Evolutionary conservation across 2,329 filamentous ascomycete genomes (phyloP).

Genomic region (Fusarium sp.): DNA sequence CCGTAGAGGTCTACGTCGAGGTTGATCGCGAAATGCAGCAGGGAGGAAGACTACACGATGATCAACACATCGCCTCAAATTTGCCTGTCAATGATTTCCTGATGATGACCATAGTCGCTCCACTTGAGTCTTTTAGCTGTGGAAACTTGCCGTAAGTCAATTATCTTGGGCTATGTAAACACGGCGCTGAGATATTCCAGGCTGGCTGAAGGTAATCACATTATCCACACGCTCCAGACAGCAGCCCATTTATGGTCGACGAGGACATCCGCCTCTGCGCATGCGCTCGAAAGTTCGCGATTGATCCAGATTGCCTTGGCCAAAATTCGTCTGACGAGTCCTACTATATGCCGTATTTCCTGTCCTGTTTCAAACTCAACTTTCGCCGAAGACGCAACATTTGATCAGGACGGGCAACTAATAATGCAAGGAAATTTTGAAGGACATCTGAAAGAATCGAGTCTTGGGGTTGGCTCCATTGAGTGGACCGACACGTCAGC

Average conservation of each 20-base stretch:
- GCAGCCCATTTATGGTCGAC: constrained; percentile 13
- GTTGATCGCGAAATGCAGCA: constrained; percentile 27
- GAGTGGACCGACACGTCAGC: background rate
- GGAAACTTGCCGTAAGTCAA: constrained; percentile 26
- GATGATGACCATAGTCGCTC: constrained; percentile 11
- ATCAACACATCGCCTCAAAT: constrained; percentile 4
- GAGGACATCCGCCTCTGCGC: background rate
- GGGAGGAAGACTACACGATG: constrained; percentile 23
- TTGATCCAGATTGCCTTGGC: background rate
- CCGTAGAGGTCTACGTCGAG: constrained; percentile 22
- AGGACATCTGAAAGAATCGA: background rate
- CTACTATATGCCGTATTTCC: background rate
- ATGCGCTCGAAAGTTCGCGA: background rate
- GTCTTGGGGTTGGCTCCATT: background rate
- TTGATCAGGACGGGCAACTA: background rate
- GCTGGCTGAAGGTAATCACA: background rate
- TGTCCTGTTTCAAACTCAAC: background rate
- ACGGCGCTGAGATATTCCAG: background rate
- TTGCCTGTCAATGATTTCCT: constrained; percentile 16
- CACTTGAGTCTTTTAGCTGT: constrained; percentile 22
- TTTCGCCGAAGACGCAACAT: rapidly evolving
- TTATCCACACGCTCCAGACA: background rate
- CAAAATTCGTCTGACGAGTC: background rate
- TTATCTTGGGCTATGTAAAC: background rate
- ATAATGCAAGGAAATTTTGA: background rate